Base-by-base conservation (phyloP, 441 rosid genomes). In the Euphorbia schlechtendalii region DNA sequence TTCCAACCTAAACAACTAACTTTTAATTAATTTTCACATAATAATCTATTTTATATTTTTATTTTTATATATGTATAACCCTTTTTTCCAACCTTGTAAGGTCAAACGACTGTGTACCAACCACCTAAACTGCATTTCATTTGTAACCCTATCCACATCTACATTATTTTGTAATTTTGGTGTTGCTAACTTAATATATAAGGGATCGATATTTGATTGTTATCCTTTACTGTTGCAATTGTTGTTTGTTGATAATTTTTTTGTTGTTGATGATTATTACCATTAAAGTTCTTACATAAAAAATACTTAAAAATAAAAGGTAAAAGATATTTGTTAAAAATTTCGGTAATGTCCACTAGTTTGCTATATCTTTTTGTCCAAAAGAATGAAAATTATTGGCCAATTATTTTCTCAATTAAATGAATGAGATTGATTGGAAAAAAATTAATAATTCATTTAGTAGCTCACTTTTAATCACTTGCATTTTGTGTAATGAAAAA, bases 61-160 rank as follows among this genome's bases (percentile, higher is more conserved):
- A n/a, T n/a, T n/a, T n/a, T n/a, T n/a, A n/a, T n/a, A n/a, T 40
- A 12, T 53, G 36, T 45, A 14, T 5, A 3, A 22, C 21, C 25
- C 24, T 34, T 62, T 10, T 10, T 17, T 13, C 17, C 5, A 13
- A 25, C 11, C 21, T 51, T 2, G 10, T 7, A 56, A 56, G 61
- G 52, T 65, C 69, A 65, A 55, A 56, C 41, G 40, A 41, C 69
- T 27, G 60, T 54, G 22, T 43, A 41, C 61, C 69, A 56, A 56
- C 69, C 61, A 18, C 8, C 40, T 22, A 18, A 58, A 30, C 15
- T 24, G 11, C 51, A 54, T 59, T n/a, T 58, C 46, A 49, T 14
- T 41, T 0, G 7, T 32, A 24, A 41, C 38, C 13, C 54, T 25
- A 43, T 27, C 63, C 63, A 20, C 17, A 10, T 20, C 48, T 21